Conservation (phyloP, 176 grass and related monocot genomes). For the Alopecurus myosuroides region DNA sequence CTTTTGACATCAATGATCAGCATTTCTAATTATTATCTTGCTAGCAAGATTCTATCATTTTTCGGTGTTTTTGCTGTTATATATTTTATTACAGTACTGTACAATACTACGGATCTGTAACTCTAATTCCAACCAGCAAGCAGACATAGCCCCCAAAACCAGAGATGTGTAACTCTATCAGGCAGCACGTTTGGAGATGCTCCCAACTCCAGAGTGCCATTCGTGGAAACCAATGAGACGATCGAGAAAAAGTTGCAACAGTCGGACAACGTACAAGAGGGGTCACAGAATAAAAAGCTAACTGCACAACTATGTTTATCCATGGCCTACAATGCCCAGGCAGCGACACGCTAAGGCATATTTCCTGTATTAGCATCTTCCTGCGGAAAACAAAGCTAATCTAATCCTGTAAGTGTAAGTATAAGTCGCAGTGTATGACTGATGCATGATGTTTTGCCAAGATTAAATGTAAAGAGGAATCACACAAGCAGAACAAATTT, state of each 20-base stretch:
- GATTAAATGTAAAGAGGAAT: background rate
- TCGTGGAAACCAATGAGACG: background rate
- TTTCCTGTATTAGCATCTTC: slow-evolving; percentile 5
- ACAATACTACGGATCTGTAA: background rate
- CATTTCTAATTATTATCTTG: background rate
- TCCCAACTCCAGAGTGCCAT: background rate
- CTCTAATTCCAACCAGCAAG: background rate
- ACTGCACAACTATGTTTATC: slow-evolving; percentile 6
- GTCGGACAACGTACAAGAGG: background rate
- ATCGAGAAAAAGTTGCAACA: background rate
- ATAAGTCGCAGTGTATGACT: background rate
- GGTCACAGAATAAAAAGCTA: slow-evolving; percentile 8
- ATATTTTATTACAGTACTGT: background rate
- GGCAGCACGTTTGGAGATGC: background rate
- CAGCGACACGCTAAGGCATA: background rate
- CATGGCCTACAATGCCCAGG: background rate
- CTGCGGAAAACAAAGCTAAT: background rate
- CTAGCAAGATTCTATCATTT: background rate
- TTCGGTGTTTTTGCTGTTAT: background rate
- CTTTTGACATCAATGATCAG: no score
- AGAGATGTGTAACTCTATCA: background rate
- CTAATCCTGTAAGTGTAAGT: background rate
- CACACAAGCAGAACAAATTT: no score
- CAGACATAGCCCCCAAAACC: background rate
- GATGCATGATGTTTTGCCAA: background rate